phyloP scores from a whole-genome alignment of 163 green algal genomes.

The Prototheca wickerhamii region DNA sequence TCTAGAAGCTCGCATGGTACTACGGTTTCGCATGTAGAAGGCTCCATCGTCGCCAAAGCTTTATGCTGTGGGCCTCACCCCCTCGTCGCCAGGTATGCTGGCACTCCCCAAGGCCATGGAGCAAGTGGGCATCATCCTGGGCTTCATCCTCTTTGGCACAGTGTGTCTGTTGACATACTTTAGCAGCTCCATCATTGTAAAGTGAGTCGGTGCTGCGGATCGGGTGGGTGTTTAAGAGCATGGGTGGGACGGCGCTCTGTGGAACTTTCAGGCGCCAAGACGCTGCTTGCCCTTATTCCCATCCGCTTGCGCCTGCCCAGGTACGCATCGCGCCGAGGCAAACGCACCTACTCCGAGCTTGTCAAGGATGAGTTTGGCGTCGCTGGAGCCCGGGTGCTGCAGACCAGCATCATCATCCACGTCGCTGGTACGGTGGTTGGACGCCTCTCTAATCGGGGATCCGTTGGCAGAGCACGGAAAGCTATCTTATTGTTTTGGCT shows the following conservation, averaged over 20 bases:
- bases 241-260: background rate
- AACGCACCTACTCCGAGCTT: slow-evolving; percentile 18
- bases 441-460: no score
- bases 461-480: no score
- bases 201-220: background rate
- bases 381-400: slow-evolving; percentile 6
- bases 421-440: no score
- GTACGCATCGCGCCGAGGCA: slow-evolving; percentile 1
- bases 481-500: no score
- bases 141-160: slow-evolving; percentile 6
- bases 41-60: no score
- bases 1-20: no score
- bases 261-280: background rate
- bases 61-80: no score
- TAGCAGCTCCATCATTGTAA: slow-evolving; percentile 12
- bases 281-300: background rate
- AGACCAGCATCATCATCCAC: slow-evolving; percentile 23
- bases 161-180: slow-evolving; percentile 12
- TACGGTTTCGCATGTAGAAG: no score
- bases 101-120: slow-evolving; percentile 7
- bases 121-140: slow-evolving; percentile 3
- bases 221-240: background rate
- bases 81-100: slow-evolving; percentile 4
- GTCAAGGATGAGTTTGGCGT: slow-evolving; percentile 19
- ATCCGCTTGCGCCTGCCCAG: slow-evolving; percentile 5